phyloP scores from a whole-genome alignment of 179 eudicot genomes.

The Silene coronaria region DNA sequence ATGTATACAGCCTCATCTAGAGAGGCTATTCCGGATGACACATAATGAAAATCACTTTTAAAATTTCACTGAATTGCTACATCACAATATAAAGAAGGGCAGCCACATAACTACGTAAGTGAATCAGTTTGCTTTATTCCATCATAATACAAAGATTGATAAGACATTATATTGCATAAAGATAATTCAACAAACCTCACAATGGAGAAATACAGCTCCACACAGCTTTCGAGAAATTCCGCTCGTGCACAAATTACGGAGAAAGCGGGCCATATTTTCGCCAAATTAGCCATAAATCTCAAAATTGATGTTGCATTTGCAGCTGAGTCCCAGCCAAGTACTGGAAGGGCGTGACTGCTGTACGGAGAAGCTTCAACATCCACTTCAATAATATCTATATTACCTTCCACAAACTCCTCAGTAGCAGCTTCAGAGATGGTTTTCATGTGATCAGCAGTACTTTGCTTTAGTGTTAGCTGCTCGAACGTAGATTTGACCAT shows the following conservation, averaged over 20 bases:
- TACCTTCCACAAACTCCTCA: slow-evolving; percentile 57
- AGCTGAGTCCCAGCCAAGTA: slow-evolving; percentile 85
- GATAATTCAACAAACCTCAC: slow-evolving; percentile 49
- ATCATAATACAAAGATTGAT: neutral
- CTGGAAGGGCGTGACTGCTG: slow-evolving; percentile 56
- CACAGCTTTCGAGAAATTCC: slow-evolving; percentile 84
- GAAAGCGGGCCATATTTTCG: slow-evolving; percentile 70
- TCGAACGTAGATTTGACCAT: slow-evolving; percentile 76
- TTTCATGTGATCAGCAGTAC: slow-evolving; percentile 55
- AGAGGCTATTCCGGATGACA: no score
- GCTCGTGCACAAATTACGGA: slow-evolving; percentile 64
- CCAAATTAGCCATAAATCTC: slow-evolving; percentile 84
- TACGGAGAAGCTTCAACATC: slow-evolving; percentile 68
- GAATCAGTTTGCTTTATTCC: no score
- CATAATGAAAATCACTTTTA: no score
- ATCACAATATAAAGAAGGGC: no score
- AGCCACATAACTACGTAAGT: no score
- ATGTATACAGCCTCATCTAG: no score
- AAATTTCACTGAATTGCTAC: no score
- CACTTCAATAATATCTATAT: slow-evolving; percentile 67
- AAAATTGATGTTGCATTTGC: slow-evolving; percentile 82
- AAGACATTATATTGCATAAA: neutral
- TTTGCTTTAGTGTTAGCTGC: slow-evolving; percentile 52
- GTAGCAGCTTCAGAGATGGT: slow-evolving; percentile 47
- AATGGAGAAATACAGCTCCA: slow-evolving; percentile 79